Base-by-base conservation (phyloP, 257 asterid genomes). In the Voacanga thouarsii region DNA sequence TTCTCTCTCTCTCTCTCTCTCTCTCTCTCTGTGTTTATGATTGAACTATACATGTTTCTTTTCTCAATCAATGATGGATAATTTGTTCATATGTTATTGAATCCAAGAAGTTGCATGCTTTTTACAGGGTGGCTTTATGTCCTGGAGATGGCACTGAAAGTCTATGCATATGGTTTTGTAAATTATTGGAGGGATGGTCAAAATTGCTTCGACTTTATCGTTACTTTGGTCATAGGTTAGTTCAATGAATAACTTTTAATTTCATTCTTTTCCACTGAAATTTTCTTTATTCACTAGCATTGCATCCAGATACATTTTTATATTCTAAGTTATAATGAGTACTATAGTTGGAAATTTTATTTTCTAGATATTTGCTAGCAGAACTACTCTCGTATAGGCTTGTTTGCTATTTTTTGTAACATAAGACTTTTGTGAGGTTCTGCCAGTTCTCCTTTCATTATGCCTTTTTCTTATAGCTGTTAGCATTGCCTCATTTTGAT, bases 171-270 rank as follows among this genome's bases (percentile, higher is more conserved):
- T 74, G 99, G 98, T 75, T 94, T 94, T 57, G 89, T 83, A 84
- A 96, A 96, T 84, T 96, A 96, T 73, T 96, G 98, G 99, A 90
- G 96, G 85, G 99, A 93, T 80, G 96, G 97, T n/a, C 97, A 90
- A 84, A 96, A 96, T 87, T 96, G 92, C 74, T 93, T 96, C 53
- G 99, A 96, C 89, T 96, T 94, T 79, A 53, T 96, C 79, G 56
- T 96, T 90, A 96, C 99, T 65, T 93, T 90, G 97, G 98, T 96
- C 71, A 96, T 96, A 81, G 98, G 99, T 93, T 81, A 81, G 92
- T 84, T 78, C 51, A 44, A 49, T 45, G 47, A n/a, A 68, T 21
- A 75, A 16, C 23, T 71, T 63, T 9, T 71, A 12, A 5, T 74
- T 6, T 44, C 30, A 19, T 43, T 14, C 53, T 56, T 80, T 56